phyloP scores from a whole-genome alignment of 805 yeast genomes.

The Candida suzukii region DNA sequence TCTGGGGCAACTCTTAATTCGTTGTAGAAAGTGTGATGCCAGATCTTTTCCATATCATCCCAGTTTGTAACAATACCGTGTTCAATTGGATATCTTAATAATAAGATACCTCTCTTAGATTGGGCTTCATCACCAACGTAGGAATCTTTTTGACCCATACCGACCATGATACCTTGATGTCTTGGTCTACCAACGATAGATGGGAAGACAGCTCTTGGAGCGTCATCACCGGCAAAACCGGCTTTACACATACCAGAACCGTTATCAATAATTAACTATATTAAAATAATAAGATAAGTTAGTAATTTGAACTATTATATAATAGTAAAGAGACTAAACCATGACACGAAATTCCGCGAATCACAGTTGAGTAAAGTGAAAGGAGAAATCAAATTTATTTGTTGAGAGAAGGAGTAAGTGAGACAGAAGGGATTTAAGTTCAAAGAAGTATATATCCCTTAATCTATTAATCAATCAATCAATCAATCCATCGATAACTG shows the following conservation, averaged over 20 bases:
- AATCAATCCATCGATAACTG: neutral
- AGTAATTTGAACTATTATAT: too few relatives aligned
- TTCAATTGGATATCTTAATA: conserved; percentile 98
- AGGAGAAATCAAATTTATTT: too few relatives aligned
- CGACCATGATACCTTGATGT: conserved; percentile 99
- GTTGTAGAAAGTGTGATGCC: conserved; percentile 99
- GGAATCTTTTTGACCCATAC: conserved; percentile 99
- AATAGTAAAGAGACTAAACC: too few relatives aligned
- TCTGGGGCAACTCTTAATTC: conserved; percentile 99
- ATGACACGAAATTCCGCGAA: too few relatives aligned
- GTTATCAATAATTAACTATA: conserved; percentile 83
- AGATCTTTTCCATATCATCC: conserved; percentile 99
- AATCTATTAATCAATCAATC: too few relatives aligned
- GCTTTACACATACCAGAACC: conserved; percentile 99
- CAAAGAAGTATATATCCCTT: too few relatives aligned
- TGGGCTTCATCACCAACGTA: conserved; percentile 99
- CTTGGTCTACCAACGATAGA: conserved; percentile 99
- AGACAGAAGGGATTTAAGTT: neutral
- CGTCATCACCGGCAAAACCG: conserved; percentile 99
- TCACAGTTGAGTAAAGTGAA: conserved; percentile 10
- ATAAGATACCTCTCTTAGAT: conserved; percentile 99
- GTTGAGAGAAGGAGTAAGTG: conserved; percentile 7
- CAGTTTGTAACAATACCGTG: conserved; percentile 99
- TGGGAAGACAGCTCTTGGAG: conserved; percentile 99
- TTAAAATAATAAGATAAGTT: neutral